phyloP scores from a whole-genome alignment of 2,329 filamentous ascomycete species.

The Akanthomyces dipterigenus region DNA sequence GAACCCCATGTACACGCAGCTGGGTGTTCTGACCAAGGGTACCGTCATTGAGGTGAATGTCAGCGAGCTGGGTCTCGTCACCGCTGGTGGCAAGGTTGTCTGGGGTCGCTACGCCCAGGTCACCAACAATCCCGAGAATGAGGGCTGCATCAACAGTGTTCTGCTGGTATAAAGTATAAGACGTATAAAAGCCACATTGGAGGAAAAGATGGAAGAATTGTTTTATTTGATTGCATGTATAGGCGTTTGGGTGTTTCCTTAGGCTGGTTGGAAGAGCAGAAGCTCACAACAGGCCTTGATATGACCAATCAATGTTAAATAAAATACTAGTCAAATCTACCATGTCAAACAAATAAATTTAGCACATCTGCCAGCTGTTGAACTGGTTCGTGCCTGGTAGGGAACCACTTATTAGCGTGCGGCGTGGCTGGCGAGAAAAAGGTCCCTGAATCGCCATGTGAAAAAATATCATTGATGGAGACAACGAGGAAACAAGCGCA shows the following conservation, averaged over 20 bases:
- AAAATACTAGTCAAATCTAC: conserved; percentile 3
- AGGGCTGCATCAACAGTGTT: conserved; percentile 39
- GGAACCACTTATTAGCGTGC: neutral
- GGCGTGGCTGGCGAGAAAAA: neutral
- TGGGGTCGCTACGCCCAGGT: conserved; percentile 83
- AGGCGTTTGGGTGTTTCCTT: conserved; percentile 22
- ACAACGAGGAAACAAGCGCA: neutral
- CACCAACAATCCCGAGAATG: conserved; percentile 44
- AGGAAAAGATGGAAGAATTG: neutral
- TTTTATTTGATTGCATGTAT: conserved; percentile 19
- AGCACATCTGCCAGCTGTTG: neutral
- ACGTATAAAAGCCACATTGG: neutral
- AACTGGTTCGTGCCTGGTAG: neutral
- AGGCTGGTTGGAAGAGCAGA: conserved; percentile 4
- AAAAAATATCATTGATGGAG: neutral
- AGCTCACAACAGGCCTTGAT: neutral
- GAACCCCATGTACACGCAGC: conserved; percentile 84
- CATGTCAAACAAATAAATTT: neutral
- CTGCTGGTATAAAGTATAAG: conserved; percentile 22
- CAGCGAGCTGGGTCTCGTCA: conserved; percentile 82
- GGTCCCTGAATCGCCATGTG: conserved; percentile 1
- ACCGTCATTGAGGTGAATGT: conserved; percentile 85
- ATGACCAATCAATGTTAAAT: conserved; percentile 3
- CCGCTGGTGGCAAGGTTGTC: conserved; percentile 84
- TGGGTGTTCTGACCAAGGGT: conserved; percentile 83